Evolutionary conservation across 768 basidiomycete species (phyloP).

Genomic region (Hygrophoropsis aurantiaca): DNA sequence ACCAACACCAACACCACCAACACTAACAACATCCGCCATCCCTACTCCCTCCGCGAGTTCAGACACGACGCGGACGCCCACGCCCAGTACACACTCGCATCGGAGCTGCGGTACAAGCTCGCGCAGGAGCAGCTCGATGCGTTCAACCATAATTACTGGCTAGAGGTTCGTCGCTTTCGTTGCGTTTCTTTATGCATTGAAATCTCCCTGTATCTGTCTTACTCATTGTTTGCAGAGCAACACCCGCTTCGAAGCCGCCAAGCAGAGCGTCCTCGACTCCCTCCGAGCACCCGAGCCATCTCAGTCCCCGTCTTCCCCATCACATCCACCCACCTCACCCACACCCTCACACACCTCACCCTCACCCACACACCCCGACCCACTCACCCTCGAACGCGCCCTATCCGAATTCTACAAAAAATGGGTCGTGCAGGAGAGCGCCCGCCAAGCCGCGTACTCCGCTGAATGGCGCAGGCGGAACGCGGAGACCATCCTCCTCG

Average conservation of each 20-base stretch:
- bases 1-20: slow-evolving; percentile 32
- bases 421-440: slow-evolving; percentile 72
- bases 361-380: no score
- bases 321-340: no score
- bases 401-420: slow-evolving; percentile 71
- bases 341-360: no score
- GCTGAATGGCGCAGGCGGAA: slow-evolving; percentile 68
- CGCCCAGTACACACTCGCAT: slow-evolving; percentile 39
- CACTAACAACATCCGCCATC: slow-evolving; percentile 47
- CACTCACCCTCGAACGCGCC: slow-evolving; percentile 63
- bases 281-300: no score
- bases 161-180: slow-evolving; percentile 59
- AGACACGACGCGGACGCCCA: slow-evolving; percentile 25
- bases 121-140: slow-evolving; percentile 71
- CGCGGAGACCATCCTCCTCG: slow-evolving; percentile 52
- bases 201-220: slow-evolving; percentile 4
- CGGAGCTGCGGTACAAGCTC: slow-evolving; percentile 69
- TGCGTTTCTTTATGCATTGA: neutral
- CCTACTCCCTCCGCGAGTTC: slow-evolving; percentile 81
- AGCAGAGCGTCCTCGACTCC: slow-evolving; percentile 54
- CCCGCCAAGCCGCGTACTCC: slow-evolving; percentile 58
- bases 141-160: slow-evolving; percentile 80
- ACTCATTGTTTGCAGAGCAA: slow-evolving; percentile 57
- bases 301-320: slow-evolving; percentile 41
- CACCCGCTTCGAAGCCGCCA: slow-evolving; percentile 73